Conservation (phyloP, 495 filamentous ascomycete species). For the Hyaloscypha variabilis region DNA sequence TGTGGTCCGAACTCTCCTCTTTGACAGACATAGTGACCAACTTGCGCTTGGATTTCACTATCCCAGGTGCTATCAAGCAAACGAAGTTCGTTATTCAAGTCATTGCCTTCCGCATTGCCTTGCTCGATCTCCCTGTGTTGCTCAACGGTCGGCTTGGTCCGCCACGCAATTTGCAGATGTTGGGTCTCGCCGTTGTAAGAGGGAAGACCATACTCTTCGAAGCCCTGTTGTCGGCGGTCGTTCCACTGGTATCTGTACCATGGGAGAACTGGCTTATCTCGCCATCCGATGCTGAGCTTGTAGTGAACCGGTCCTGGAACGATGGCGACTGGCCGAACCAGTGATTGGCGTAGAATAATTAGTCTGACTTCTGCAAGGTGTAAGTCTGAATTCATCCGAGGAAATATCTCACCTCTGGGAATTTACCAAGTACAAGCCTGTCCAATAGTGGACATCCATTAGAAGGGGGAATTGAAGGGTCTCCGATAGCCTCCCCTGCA, state of each 20-base stretch:
- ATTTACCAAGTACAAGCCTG: no score
- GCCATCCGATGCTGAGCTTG: background rate
- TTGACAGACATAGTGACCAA: no score
- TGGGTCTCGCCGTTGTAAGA: background rate
- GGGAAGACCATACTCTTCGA: background rate
- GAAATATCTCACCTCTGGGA: no score
- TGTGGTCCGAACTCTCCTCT: no score
- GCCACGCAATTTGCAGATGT: background rate
- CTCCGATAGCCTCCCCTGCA: no score
- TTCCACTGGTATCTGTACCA: background rate
- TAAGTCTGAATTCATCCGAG: no score
- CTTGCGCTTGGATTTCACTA: no score
- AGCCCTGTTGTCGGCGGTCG: background rate
- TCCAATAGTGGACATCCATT: no score
- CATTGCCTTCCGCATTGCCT: background rate
- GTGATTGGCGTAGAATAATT: background rate
- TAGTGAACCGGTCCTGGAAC: slow-evolving; percentile 6
- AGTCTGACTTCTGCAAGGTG: no score
- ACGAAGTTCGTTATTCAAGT: no score
- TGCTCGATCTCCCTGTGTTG: background rate
- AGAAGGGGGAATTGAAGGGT: no score
- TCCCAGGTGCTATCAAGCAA: no score
- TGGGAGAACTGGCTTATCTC: background rate
- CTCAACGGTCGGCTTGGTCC: background rate
- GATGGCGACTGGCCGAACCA: background rate